phyloP scores from a whole-genome alignment of 2,329 filamentous ascomycete species.

The Xenosphaeropsis pyriputrescens region DNA sequence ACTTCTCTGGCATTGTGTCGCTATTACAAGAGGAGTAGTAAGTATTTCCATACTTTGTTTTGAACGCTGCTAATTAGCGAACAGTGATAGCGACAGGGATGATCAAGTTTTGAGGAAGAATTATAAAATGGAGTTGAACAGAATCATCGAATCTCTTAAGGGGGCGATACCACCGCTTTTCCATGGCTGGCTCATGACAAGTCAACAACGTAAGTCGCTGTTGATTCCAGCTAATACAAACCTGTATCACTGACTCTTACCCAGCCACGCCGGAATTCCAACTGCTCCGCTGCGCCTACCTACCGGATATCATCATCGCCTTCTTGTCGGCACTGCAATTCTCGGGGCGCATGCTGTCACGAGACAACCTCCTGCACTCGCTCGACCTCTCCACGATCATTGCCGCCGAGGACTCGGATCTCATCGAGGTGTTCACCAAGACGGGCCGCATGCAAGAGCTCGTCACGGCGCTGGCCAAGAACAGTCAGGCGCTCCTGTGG shows the following conservation, averaged over 20 bases:
- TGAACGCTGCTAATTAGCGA: neutral
- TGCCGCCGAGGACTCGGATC: conserved; percentile 53
- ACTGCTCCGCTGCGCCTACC: conserved; percentile 58
- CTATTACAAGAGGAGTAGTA: conserved; percentile 1
- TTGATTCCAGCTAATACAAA: no score
- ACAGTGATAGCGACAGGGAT: no score
- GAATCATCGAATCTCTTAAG: conserved; percentile 37
- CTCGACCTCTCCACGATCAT: conserved; percentile 74
- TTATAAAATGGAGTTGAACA: conserved; percentile 27
- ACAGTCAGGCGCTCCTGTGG: conserved; percentile 5
- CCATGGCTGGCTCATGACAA: conserved; percentile 41
- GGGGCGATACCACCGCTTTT: conserved; percentile 44
- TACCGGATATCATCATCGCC: conserved; percentile 74
- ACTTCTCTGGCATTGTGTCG: conserved; percentile 25
- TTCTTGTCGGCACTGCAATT: conserved; percentile 73
- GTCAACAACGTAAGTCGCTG: conserved; percentile 8
- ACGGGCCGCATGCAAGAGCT: conserved; percentile 60
- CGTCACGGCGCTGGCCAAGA: conserved; percentile 53
- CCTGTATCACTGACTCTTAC: conserved; percentile 3
- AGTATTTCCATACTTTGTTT: conserved; percentile 2
- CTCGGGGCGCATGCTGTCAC: conserved; percentile 57
- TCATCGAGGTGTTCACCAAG: conserved; percentile 49
- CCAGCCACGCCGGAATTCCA: conserved; percentile 44
- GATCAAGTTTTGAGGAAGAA: no score
- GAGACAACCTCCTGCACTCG: conserved; percentile 65